Evolutionary conservation across 306 rosid species (phyloP).

Genomic region (Delonix regia): DNA sequence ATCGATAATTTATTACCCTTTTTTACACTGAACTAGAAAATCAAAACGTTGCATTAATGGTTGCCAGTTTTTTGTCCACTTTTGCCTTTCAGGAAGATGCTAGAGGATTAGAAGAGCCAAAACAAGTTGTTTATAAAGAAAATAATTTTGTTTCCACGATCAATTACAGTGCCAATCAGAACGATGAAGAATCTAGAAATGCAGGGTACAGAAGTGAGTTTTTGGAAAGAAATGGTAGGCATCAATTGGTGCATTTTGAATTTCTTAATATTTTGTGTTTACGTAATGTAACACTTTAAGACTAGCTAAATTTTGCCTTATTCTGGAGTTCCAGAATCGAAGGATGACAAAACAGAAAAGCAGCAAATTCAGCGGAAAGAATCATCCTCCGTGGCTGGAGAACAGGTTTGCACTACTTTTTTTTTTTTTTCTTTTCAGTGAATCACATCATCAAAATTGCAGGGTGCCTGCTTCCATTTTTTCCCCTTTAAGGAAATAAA

Average conservation of each 20-base stretch:
- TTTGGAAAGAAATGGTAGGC: conserved; percentile 61
- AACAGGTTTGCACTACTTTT: conserved; percentile 56
- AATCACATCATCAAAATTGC: background rate
- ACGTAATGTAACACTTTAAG: conserved; percentile 27
- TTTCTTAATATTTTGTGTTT: conserved; percentile 24
- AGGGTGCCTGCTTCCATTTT: background rate
- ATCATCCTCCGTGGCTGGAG: conserved; percentile 38
- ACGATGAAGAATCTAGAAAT: conserved; percentile 43
- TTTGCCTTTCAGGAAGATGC: conserved; percentile 56
- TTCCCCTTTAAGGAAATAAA: background rate
- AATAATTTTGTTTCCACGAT: conserved; percentile 38
- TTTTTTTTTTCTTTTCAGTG: background rate
- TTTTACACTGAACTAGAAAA: conserved; percentile 1
- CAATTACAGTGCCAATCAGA: conserved; percentile 34
- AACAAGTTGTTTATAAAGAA: conserved; percentile 74
- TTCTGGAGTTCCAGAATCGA: conserved; percentile 53
- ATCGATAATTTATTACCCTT: background rate
- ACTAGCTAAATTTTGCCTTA: conserved; percentile 26
- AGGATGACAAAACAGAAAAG: conserved; percentile 41
- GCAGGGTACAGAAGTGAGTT: conserved; percentile 40
- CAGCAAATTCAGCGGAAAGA: conserved; percentile 44
- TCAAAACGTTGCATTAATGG: conserved; percentile 5
- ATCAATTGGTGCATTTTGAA: conserved; percentile 2
- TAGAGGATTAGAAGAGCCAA: conserved; percentile 77
- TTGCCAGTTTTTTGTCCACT: background rate